These are phyloP conservation scores for Cercospora citrullina DNA, from an alignment of 2,329 filamentous ascomycete genomes.

Conservation along the genomic window DNA sequence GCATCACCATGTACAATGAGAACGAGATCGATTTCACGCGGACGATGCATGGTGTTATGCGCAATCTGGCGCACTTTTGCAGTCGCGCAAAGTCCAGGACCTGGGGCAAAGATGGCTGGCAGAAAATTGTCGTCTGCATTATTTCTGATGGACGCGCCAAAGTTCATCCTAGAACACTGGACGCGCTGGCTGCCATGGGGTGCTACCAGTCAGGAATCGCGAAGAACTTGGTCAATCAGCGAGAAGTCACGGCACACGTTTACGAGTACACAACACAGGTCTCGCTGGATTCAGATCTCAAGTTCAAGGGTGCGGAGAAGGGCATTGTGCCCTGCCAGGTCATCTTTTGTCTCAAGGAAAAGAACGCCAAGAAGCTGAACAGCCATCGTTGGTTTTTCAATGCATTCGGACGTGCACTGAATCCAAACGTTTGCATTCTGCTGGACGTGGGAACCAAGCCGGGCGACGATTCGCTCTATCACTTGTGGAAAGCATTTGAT, in stretches of 20 bases:
- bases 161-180: conserved; percentile 89
- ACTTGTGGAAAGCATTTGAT: conserved; percentile 98
- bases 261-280: conserved; percentile 99
- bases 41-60: conserved; percentile 98
- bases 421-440: conserved; percentile 94
- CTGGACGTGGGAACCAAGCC: conserved; percentile 95
- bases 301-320: conserved; percentile 99
- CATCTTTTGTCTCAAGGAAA: conserved; percentile 97
- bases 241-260: conserved; percentile 91
- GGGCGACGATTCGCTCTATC: conserved; percentile 85
- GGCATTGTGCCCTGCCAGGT: conserved; percentile 97
- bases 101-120: conserved; percentile 96
- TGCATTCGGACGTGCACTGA: conserved; percentile 86
- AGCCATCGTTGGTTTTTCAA: conserved; percentile 99
- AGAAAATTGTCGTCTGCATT: conserved; percentile 98
- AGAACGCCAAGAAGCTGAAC: conserved; percentile 96
- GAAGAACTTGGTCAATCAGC: conserved; percentile 96
- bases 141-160: conserved; percentile 92
- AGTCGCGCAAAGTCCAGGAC: conserved; percentile 86
- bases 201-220: conserved; percentile 98
- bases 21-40: conserved; percentile 94
- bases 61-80: conserved; percentile 97
- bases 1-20: conserved; percentile 99
- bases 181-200: conserved; percentile 92
- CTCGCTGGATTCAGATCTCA: conserved; percentile 89